Evolutionary conservation across 139 green algal species (phyloP).

Genomic region (Penium margaritaceum): DNA sequence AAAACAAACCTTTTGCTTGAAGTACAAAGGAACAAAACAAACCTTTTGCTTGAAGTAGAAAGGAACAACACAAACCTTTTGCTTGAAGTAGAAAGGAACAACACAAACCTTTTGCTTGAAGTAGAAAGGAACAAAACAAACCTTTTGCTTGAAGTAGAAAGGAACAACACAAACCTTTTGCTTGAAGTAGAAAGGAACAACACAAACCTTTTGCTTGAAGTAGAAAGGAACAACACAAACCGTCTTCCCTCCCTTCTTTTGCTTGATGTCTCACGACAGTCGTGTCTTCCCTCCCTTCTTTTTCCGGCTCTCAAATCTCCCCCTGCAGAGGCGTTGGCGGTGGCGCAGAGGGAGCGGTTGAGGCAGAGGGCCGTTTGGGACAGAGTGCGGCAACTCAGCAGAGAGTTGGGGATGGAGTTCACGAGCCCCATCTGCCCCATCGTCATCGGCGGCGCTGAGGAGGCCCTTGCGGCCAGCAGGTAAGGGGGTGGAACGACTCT

Average conservation of each 20-base stretch:
- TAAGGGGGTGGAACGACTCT: too few relatives aligned
- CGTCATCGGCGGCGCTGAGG: conserved; percentile 65
- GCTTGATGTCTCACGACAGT: too few relatives aligned
- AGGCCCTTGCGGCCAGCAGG: conserved; percentile 53
- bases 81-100: too few relatives aligned
- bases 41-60: too few relatives aligned
- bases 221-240: neutral
- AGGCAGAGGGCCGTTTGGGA: conserved; percentile 10
- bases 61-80: too few relatives aligned
- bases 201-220: neutral
- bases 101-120: too few relatives aligned
- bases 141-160: too few relatives aligned
- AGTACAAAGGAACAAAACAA: too few relatives aligned
- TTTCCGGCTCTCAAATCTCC: neutral
- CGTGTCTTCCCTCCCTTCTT: too few relatives aligned
- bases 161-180: too few relatives aligned
- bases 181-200: neutral
- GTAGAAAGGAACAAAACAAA: too few relatives aligned
- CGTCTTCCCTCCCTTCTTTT: neutral
- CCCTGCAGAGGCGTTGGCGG: conserved; percentile 14
- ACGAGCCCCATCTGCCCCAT: conserved; percentile 70
- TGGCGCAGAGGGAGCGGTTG: conserved; percentile 10
- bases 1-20: too few relatives aligned
- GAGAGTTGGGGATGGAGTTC: conserved; percentile 11
- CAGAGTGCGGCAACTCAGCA: neutral